These are phyloP conservation scores for Cryphonectria japonica DNA, from an alignment of 2,329 filamentous ascomycete species.

Conservation along the genomic window DNA sequence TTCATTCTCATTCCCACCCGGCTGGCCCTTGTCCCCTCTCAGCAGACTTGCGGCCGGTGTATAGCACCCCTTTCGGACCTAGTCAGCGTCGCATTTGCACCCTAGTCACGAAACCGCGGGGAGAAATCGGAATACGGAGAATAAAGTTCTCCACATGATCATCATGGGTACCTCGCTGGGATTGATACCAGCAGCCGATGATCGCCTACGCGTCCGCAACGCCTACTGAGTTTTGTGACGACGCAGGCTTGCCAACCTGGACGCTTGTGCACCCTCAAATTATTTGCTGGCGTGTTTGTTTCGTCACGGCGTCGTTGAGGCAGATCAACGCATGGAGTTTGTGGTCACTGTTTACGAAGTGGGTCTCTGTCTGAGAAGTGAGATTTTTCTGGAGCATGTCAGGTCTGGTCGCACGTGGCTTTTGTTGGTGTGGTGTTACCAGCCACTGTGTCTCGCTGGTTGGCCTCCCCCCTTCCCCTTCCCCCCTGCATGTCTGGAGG, in stretches of 20 bases:
- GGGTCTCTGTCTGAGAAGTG: background rate
- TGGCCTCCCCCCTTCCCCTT: background rate
- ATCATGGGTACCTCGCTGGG: background rate
- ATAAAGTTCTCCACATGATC: slow-evolving; percentile 8
- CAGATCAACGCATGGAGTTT: background rate
- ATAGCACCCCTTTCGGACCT: background rate
- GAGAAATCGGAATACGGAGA: slow-evolving; percentile 8
- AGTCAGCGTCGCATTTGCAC: slow-evolving; percentile 5
- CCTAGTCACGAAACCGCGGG: slow-evolving; percentile 11
- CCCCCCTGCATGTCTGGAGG: background rate
- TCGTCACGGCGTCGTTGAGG: background rate
- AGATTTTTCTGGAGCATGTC: background rate
- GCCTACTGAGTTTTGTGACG: background rate
- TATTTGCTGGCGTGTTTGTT: background rate
- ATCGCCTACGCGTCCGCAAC: background rate
- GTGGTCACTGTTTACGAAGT: background rate
- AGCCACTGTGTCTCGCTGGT: background rate
- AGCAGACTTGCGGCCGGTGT: background rate
- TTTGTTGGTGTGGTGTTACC: background rate
- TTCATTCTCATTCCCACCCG: background rate
- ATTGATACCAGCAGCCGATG: background rate
- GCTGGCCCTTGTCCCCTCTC: background rate
- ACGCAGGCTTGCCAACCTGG: background rate
- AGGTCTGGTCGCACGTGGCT: background rate
- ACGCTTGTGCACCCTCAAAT: background rate